phyloP scores from a whole-genome alignment of 2,329 filamentous ascomycete species.

The Aspergillus niger region DNA sequence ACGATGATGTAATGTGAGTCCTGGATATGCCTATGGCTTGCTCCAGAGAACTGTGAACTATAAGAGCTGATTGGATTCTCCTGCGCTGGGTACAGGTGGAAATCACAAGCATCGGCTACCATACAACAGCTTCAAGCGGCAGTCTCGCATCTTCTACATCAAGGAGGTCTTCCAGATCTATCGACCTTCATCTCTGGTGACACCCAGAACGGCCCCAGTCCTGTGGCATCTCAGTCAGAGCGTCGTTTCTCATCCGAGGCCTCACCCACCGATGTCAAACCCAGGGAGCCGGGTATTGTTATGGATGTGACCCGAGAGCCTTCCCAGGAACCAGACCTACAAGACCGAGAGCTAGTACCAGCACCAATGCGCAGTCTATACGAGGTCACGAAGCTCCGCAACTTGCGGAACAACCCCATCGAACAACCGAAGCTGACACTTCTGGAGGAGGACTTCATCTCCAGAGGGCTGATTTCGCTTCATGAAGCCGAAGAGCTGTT shows the following conservation, averaged over 20 bases:
- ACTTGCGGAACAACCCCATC: slow-evolving; percentile 41
- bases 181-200: slow-evolving; percentile 40
- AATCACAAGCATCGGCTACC: slow-evolving; percentile 44
- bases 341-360: slow-evolving; percentile 47
- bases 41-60: background rate
- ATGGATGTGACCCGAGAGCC: slow-evolving; percentile 51
- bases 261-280: slow-evolving; percentile 30
- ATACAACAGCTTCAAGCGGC: slow-evolving; percentile 49
- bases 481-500: slow-evolving; percentile 57
- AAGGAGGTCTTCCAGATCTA: slow-evolving; percentile 46
- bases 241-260: slow-evolving; percentile 29
- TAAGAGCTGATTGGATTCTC: slow-evolving; percentile 4
- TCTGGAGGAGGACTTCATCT: slow-evolving; percentile 54
- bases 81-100: slow-evolving; percentile 42
- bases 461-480: slow-evolving; percentile 49
- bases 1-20: slow-evolving; percentile 55
- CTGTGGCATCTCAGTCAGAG: slow-evolving; percentile 32
- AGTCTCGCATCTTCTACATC: slow-evolving; percentile 48
- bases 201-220: slow-evolving; percentile 27
- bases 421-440: slow-evolving; percentile 41
- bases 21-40: background rate
- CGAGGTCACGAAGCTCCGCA: slow-evolving; percentile 55
- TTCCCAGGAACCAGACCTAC: slow-evolving; percentile 46
- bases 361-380: slow-evolving; percentile 58
- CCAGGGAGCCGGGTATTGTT: slow-evolving; percentile 31